Evolutionary conservation across 1,284 basidiomycete species (phyloP), one percentile per base, ranked within the genome.

Genomic region (Mycena sp.): DNA sequence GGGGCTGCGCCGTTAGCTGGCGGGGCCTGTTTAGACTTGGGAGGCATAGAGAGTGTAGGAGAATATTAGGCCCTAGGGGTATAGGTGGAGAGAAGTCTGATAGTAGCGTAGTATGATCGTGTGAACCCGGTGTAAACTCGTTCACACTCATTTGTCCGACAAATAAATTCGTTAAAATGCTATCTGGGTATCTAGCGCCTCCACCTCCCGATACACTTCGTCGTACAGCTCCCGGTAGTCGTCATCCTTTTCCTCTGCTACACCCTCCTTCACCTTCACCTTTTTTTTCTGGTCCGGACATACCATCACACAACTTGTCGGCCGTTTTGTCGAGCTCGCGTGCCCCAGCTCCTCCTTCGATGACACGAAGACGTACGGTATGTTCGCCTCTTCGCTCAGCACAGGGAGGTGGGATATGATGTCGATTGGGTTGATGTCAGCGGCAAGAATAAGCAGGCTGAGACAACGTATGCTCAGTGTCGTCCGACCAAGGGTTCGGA

Each of bases 371-470:
- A 97, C 86, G 77, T 99, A 99, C 17, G 97, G 96, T 73, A 98
- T 93, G 52, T 90, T 87, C 6, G 95, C 92, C 77, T 99, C 98
- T 80, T 99, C 98, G 61, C 94, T 93, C 72, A 99, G 83, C 30
- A 99, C 83, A 16, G 98, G 98, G 58, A 99, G 85, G 80, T 99
- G 98, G 23, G 95, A 96, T 71, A 99, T 93, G 70, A 99, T 98
- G 79, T 99, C 98, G 72, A 99, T 92, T 25, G 98, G 98, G 50
- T 93, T 96, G 75, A 99, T 99, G 79, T 99, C 98, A 43, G 93
- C 96, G 5, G 98, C 98, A 60, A 99, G 87, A 59, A 99, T 83
- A 45, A 99, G 88, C 25, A 99, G 83, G 19, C 94, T 95, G 68
- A 35, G 0, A 29, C 11, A 53, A 29, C 19, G 16, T 17, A 44